Percentiles rank a stretch among this genome's conserved stretches.
Evolutionary conservation across 257 asterid species (phyloP).

Genomic region (Prunella vulgaris): DNA sequence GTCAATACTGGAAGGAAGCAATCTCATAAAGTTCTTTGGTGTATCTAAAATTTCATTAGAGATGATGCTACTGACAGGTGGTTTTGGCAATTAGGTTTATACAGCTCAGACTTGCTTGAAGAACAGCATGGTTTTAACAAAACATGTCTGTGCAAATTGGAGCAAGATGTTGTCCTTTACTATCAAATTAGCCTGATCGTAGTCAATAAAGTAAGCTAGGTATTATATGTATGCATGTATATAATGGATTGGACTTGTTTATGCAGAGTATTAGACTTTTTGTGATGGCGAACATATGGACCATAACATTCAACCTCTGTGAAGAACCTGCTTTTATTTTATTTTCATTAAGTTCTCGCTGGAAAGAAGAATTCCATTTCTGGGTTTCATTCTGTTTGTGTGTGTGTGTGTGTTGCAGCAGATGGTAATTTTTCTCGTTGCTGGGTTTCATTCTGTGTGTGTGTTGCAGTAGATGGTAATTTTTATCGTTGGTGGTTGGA

Average conservation of each 20-base stretch:
- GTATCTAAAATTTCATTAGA: not conserved
- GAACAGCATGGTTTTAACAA: not conserved
- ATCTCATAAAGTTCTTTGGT: not conserved
- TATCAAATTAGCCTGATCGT: not conserved
- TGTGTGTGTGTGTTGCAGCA: not conserved
- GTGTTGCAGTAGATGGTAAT: no score
- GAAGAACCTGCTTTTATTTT: not conserved
- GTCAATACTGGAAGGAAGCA: constrained; percentile 11
- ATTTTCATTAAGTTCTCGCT: not conserved
- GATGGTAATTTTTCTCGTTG: not conserved
- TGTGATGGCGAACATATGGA: constrained; percentile 4
- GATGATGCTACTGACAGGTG: not conserved
- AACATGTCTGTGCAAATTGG: not conserved
- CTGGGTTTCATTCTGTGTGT: no score
- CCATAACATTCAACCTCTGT: not conserved
- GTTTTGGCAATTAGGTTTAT: not conserved
- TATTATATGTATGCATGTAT: constrained; percentile 4
- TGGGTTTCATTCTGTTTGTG: not conserved
- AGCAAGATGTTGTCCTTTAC: constrained; percentile 5
- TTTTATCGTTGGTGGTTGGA: not conserved
- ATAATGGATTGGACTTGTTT: not conserved
- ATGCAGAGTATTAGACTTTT: not conserved
- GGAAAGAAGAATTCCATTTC: not conserved
- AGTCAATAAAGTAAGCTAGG: not conserved
- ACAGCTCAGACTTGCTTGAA: constrained; percentile 8